Evolutionary conservation across 1,139 yeast genomes (phyloP), one percentile per base, ranked within the genome.

Genomic region (Yamadazyma sp.): DNA sequence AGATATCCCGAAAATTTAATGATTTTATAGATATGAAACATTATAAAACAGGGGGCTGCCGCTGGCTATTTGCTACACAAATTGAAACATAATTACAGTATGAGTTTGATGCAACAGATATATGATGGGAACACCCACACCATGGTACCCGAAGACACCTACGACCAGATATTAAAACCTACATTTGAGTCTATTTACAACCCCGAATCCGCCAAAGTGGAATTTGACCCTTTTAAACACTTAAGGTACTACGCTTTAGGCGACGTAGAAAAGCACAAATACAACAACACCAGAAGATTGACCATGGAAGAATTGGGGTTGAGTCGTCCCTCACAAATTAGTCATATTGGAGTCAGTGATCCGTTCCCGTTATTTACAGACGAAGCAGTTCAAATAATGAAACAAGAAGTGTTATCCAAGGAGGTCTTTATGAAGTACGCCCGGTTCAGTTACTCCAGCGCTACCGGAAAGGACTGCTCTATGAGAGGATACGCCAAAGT

Each of bases 291-390:
- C 11, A 61, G 69, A 43, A 62, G 75, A 49, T 50, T 72, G 29
- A 72, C 80, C 3, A 64, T 77, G 69, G 69, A 60, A 35, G 78
- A 74, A 46, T 58, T 74, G 40, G 76, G 76, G 2, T 51, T 66
- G 38, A 45, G 66, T 15, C 44, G 52, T 41, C 56, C 58, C 24
- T 56, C 62, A 37, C 75, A 69, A 53, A 71, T 76, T 38, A 67
- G 76, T 21, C 67, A 65, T 3, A 64, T 75, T 50, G 82, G 80
- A 8, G 82, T 74, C 11, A 62, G 72, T 39, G 78, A 75, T 39
- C 81, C 82, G 1, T 78, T 78, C 55, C 80, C 80, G 3, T 60
- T 78, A 23, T 78, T 78, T 53, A 76, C 81, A 1, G 73, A 73
- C 27, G 82, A 77, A 46, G 82, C 82, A 1, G 61, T 76, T 37